Evolutionary conservation across 2,329 filamentous ascomycete genomes (phyloP).

Genomic region (Colletotrichum eremochloae): DNA sequence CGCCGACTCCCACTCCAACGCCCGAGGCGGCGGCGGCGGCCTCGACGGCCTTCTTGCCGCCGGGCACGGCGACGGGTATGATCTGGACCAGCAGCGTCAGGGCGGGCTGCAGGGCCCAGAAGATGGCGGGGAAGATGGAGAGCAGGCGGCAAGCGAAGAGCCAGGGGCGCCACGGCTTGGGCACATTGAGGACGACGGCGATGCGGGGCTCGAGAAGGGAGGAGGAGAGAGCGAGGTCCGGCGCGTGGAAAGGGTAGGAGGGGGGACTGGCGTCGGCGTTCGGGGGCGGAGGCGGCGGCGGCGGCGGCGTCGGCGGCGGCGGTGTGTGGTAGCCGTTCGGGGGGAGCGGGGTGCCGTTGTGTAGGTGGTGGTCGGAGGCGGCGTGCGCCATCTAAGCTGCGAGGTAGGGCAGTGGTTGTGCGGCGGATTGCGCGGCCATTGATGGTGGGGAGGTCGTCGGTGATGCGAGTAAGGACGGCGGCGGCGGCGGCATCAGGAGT

Average conservation of each 20-base stretch:
- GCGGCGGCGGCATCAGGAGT: conserved; percentile 23
- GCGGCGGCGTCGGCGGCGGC: not conserved
- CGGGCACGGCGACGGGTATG: conserved; percentile 55
- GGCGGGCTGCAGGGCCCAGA: conserved; percentile 78
- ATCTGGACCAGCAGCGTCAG: conserved; percentile 77
- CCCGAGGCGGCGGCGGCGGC: conserved; percentile 17
- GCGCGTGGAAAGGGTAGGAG: conserved; percentile 28
- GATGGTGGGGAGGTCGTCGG: conserved; percentile 14
- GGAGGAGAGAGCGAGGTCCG: conserved; percentile 40
- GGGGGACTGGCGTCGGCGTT: conserved; percentile 2
- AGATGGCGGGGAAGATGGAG: conserved; percentile 77
- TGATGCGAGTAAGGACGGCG: not conserved
- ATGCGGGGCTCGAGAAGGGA: conserved; percentile 80
- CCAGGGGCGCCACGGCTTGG: conserved; percentile 78
- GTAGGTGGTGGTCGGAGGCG: conserved; percentile 18
- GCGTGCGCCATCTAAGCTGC: conserved; percentile 31
- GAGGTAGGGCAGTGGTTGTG: conserved; percentile 22
- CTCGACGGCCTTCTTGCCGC: conserved; percentile 36
- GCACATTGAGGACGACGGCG: conserved; percentile 82
- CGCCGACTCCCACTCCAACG: not conserved
- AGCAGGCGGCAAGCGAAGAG: conserved; percentile 80
- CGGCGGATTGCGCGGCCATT: conserved; percentile 34
- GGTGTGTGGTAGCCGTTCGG: conserved; percentile 11
- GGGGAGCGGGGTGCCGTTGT: conserved; percentile 3
- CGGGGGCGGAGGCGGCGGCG: not conserved